Evolutionary conservation across 129 eudicot species (phyloP).

Genomic region (Helichrysum umbraculigerum): DNA sequence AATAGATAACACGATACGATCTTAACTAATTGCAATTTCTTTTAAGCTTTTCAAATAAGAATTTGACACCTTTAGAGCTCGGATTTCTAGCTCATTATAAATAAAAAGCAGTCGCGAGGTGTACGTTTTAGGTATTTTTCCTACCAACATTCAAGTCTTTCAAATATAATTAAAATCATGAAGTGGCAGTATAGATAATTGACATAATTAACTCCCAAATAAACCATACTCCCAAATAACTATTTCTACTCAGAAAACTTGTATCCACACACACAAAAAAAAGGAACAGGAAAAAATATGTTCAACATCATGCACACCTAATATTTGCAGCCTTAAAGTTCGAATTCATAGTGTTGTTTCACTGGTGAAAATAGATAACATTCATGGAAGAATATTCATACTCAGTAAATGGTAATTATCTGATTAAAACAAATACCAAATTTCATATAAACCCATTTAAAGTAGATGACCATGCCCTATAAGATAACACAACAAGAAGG

Average conservation of each 20-base stretch:
- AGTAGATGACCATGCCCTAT: conserved; percentile 26
- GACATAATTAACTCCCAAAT: no score
- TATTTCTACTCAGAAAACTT: no score
- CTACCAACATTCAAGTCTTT: not conserved
- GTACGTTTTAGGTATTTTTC: no score
- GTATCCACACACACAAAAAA: not conserved
- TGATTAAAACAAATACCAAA: conserved; percentile 14
- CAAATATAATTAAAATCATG: no score
- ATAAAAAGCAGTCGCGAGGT: not conserved
- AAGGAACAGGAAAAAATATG: not conserved
- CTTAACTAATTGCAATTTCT: not conserved
- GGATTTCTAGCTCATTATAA: no score
- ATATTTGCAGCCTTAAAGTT: not conserved
- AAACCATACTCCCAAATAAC: no score
- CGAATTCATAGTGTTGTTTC: not conserved
- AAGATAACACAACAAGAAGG: conserved; percentile 28
- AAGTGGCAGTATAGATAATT: no score
- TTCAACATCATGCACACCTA: not conserved
- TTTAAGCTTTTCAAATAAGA: no score
- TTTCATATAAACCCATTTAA: conserved; percentile 19
- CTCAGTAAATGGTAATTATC: conserved; percentile 20
- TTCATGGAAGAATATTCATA: conserved; percentile 13
- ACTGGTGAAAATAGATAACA: conserved; percentile 18
- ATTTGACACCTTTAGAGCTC: not conserved
- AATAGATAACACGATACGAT: no score